Evolutionary conservation across 306 rosid genomes (phyloP).

Genomic region (Castanea mollissima): DNA sequence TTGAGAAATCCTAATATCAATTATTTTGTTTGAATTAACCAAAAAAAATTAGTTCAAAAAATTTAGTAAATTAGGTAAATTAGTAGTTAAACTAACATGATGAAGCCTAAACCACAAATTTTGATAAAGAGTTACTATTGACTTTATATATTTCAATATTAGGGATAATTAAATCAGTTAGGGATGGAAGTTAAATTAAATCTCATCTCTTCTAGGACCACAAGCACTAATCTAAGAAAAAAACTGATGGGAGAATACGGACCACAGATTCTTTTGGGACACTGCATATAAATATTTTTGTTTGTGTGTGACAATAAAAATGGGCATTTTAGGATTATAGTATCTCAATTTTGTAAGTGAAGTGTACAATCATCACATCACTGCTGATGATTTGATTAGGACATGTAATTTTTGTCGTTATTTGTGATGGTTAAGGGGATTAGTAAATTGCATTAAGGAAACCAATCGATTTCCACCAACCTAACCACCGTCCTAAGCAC

Average conservation of each 20-base stretch:
- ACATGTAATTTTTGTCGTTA: background rate
- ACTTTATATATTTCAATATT: no score
- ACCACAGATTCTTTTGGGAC: background rate
- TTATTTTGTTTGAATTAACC: no score
- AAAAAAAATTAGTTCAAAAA: no score
- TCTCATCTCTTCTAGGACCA: no score
- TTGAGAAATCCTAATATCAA: no score
- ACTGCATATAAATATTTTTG: background rate
- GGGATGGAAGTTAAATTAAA: no score
- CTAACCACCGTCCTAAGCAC: background rate
- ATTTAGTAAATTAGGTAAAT: no score
- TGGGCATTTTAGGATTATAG: background rate
- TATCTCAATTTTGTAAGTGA: background rate
- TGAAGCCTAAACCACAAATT: no score
- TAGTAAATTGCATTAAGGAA: background rate
- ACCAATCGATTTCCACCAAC: background rate
- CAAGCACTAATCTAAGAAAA: no score
- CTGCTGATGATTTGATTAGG: background rate
- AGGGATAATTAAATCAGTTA: no score
- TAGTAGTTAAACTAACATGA: no score
- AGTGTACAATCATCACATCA: background rate
- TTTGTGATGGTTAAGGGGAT: background rate
- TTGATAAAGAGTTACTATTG: no score
- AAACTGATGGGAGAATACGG: background rate
- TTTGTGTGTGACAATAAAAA: background rate